Percentiles rank a stretch among this genome's conserved stretches.
These are phyloP conservation scores for Theobroma cacao DNA, from an alignment of 345 rosid species.

Conservation along the genomic window DNA sequence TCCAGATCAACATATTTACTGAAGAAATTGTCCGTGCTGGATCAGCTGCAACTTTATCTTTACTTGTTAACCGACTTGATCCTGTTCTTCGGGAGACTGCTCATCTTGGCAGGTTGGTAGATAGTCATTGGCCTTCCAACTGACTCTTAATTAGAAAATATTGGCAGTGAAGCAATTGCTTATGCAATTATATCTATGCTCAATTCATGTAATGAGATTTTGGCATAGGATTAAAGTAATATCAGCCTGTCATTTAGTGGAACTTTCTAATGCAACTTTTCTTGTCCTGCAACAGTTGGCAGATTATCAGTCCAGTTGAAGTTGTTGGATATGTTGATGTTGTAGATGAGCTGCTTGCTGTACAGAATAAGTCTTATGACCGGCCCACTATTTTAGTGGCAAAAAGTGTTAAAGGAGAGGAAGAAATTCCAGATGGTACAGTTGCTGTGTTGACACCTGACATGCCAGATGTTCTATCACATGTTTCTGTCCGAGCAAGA, in stretches of 20 bases:
- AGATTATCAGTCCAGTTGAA: conserved; percentile 95
- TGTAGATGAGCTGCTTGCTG: conserved; percentile 80
- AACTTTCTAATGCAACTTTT: conserved; percentile 25
- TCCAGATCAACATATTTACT: conserved; percentile 83
- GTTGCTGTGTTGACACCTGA: conserved; percentile 98
- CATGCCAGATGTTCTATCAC: conserved; percentile 98
- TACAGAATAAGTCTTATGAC: conserved; percentile 78
- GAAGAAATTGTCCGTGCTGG: conserved; percentile 98
- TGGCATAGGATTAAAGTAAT: not conserved
- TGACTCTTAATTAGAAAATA: not conserved
- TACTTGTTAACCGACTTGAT: conserved; percentile 86
- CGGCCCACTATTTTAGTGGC: conserved; percentile 88
- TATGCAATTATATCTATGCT: not conserved
- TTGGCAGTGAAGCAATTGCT: not conserved
- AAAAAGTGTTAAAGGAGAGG: conserved; percentile 93
- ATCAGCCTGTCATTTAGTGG: conserved; percentile 13
- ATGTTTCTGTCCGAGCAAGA: conserved; percentile 99
- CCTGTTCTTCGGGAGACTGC: conserved; percentile 95
- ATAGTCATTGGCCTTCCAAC: conserved; percentile 5
- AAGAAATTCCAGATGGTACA: conserved; percentile 96
- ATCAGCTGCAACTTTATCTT: conserved; percentile 88
- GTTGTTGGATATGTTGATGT: conserved; percentile 76
- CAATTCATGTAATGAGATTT: conserved; percentile 3
- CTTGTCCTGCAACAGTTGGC: conserved; percentile 76
- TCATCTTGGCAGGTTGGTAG: conserved; percentile 85